A percentile compares a stretch with the other conserved stretches of the same genome.
These are phyloP conservation scores for Dichomitus squalens DNA, from an alignment of 1,284 basidiomycete species.

Conservation along the genomic window DNA sequence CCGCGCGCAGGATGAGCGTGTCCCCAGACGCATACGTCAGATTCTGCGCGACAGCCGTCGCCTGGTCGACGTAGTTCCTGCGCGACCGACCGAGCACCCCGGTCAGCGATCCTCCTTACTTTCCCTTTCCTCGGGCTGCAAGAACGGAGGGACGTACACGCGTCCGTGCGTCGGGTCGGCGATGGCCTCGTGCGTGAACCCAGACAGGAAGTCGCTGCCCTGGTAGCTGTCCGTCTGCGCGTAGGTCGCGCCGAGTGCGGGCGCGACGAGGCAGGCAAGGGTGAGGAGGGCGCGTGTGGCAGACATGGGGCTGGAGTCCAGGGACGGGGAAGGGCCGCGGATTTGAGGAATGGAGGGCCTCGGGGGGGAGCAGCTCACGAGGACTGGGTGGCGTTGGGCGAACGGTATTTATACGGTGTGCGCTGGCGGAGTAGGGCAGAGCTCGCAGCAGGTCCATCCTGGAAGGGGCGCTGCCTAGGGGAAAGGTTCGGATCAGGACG, in stretches of 20 bases:
- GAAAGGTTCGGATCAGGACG: too few species aligned
- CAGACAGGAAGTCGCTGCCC: slow-evolving; percentile 48
- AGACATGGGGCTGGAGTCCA: too few species aligned
- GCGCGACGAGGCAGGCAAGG: not conserved
- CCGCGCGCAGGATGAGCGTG: slow-evolving; percentile 47
- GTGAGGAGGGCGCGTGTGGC: too few species aligned
- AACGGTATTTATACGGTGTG: too few species aligned
- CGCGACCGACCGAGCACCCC: not conserved
- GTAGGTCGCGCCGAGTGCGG: slow-evolving; percentile 2
- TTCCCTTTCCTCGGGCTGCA: slow-evolving; percentile 1
- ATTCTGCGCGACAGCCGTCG: slow-evolving; percentile 33
- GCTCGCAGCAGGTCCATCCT: too few species aligned
- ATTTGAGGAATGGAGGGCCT: too few species aligned
- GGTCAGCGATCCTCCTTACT: not conserved
- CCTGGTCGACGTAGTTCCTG: slow-evolving; percentile 38
- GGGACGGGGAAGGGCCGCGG: too few species aligned
- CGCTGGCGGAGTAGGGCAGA: too few species aligned
- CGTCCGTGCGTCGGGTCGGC: slow-evolving; percentile 60
- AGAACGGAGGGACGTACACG: slow-evolving; percentile 43
- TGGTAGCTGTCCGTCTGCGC: slow-evolving; percentile 41
- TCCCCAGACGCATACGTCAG: slow-evolving; percentile 30
- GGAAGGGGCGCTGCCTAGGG: too few species aligned
- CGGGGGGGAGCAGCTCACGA: too few species aligned
- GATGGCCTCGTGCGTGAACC: slow-evolving; percentile 52
- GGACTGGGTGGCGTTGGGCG: too few species aligned